Base-by-base conservation (phyloP, 768 basidiomycete genomes). In the Boletus rubescentipes region DNA sequence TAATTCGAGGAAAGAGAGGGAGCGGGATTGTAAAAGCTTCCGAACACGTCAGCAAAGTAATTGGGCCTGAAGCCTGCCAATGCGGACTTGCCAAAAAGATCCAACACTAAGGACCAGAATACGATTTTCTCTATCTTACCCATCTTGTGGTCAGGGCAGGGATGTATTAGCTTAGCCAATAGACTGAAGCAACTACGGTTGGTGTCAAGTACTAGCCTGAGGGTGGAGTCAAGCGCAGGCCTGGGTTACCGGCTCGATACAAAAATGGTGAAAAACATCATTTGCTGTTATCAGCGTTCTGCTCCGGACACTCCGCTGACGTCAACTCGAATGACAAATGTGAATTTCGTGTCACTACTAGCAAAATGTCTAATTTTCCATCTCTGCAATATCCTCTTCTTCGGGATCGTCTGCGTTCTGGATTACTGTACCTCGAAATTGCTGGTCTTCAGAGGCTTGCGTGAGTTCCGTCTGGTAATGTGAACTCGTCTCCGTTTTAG, bases 1-100 rank as follows among this genome's bases (percentile, higher is more conserved):
- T 94, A 46, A 98, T 77, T n/a, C 95, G 84, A n/a, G 96, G 96
- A 71, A 98, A 98, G 30, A 98, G 82, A 20, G 96, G 96, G n/a
- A 98, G 79, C 10, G 93, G 94, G 42, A 96, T 90, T 21, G 93
- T 97, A 72, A 95, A 96, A 12, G 93, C 91, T 79, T 79, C 75
- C 45, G 44, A 36, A 57, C 49, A 47, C 42, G 48, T 63, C 58
- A 72, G 51, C 46, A 4, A 44, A 36, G 15, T 15, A 4, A 21
- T 14, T 18, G 29, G 35, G 30, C n/a, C 12, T 12, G n/a, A 46
- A 38, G 21, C 7, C 16, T 35, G 21, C 18, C 23, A 35, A 16
- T 12, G 15, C 8, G 6, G 20, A 72, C 80, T 62, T 62, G 79
- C 86, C 86, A 23, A 89, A 79, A 21, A 99, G 82, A 71, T 99